phyloP scores from a whole-genome alignment of 768 basidiomycete species.

The Mycena epipterygia region DNA sequence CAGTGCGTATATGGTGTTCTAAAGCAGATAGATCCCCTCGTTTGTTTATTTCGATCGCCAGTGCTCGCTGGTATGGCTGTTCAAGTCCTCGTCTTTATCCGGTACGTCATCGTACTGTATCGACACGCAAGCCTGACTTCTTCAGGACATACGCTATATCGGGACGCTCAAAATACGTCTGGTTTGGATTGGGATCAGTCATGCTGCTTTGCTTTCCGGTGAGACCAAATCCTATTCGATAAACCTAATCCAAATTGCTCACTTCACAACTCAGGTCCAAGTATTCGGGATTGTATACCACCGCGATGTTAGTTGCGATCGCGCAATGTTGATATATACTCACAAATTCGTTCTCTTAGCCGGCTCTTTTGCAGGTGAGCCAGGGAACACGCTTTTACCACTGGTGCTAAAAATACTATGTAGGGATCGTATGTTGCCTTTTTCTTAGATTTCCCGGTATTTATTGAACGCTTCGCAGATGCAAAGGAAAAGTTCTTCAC shows the following conservation, averaged over 20 bases:
- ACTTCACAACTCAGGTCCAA: slow-evolving; percentile 15
- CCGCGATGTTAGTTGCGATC: slow-evolving; percentile 6
- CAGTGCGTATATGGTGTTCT: background rate
- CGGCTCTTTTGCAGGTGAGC: slow-evolving; percentile 5
- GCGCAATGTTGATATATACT: background rate
- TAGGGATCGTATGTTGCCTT: background rate
- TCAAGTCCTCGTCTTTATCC: slow-evolving; percentile 22
- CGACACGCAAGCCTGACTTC: background rate
- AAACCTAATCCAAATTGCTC: background rate
- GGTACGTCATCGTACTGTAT: slow-evolving; percentile 7
- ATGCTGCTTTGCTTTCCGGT: slow-evolving; percentile 20
- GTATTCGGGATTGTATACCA: slow-evolving; percentile 27
- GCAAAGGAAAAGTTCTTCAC: slow-evolving; percentile 25
- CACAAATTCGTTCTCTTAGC: slow-evolving; percentile 3
- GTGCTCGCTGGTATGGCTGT: slow-evolving; percentile 29
- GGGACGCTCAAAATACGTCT: slow-evolving; percentile 11
- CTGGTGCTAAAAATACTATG: background rate
- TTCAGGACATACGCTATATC: slow-evolving; percentile 25
- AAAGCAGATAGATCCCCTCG: background rate
- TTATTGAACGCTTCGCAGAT: background rate
- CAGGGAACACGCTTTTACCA: background rate
- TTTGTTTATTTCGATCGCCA: background rate
- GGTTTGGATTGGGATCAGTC: slow-evolving; percentile 13
- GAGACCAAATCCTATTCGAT: background rate
- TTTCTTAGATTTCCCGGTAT: background rate